Evolutionary conservation across 768 basidiomycete genomes (phyloP), one percentile per base, ranked within the genome.

Genomic region (Mycena metata): DNA sequence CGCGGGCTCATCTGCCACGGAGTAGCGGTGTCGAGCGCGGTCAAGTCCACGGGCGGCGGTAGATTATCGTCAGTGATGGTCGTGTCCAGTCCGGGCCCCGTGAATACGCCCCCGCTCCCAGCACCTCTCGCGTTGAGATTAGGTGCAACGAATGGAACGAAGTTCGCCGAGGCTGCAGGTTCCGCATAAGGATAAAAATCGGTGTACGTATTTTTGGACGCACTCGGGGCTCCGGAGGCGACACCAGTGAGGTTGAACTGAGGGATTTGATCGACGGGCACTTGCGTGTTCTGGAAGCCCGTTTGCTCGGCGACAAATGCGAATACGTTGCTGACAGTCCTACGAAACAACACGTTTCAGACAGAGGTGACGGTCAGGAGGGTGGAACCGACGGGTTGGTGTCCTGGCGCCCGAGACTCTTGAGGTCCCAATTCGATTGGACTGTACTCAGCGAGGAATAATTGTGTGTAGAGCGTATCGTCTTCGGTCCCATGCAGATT

Each of bases 351-450:
- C n/a, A n/a, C n/a, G n/a, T n/a, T 17, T 24, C 24, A 24, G 23
- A 71, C 76, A 47, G 21, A 21, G 21, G 47, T n/a, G n/a, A n/a
- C n/a, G n/a, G 9, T 9, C 6, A 19, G 6, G 52, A 54, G 35
- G 47, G 26, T 74, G n/a, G n/a, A n/a, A 11, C 43, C 9, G 70
- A 83, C 79, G 81, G 78, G 77, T 88, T 88, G 50, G 84, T 85
- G 72, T 90, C 88, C 41, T 80, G 79, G 43, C 89, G 84, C 23
- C 89, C 90, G 30, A 90, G 86, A 11, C 85, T 87, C 43, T 84
- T 84, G 36, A 91, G 85, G 9, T 78, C 78, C 89, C 90, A 90
- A 78, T 90, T 91, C 36, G 83, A 82, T 77, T 90, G 75, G 33
- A 89, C 82, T 21, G 89, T 87, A 13, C 84, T 82, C 54, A 90